Conservation (phyloP, 345 rosid species). For the Melaleuca quinquenervia region DNA sequence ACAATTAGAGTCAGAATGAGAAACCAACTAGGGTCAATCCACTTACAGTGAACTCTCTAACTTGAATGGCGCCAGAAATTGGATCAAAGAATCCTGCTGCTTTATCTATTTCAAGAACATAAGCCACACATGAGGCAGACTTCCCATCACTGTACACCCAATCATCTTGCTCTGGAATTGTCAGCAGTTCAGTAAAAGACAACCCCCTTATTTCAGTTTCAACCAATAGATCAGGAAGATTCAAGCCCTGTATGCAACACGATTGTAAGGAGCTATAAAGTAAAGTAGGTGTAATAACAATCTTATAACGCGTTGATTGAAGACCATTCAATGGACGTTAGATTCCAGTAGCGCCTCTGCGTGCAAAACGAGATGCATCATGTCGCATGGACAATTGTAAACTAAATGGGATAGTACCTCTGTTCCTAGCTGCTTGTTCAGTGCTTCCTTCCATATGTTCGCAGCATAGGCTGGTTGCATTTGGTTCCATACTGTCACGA, state of each 20-base stretch:
- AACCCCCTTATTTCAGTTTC: no score
- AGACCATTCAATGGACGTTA: not conserved
- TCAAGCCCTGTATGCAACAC: conserved; percentile 48
- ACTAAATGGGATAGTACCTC: conserved; percentile 28
- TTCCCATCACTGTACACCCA: conserved; percentile 92
- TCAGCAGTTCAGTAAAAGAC: no score
- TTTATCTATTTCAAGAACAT: conserved; percentile 89
- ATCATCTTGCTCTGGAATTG: no score
- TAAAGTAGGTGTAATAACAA: not conserved
- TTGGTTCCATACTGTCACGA: conserved; percentile 89
- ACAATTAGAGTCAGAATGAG: not conserved
- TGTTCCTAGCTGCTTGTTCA: conserved; percentile 91
- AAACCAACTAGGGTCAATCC: not conserved
- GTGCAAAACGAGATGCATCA: not conserved
- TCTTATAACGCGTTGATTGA: not conserved
- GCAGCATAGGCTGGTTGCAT: conserved; percentile 91
- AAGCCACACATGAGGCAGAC: conserved; percentile 89
- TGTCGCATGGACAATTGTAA: not conserved
- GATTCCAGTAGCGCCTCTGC: no score
- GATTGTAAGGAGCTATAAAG: not conserved
- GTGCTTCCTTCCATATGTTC: conserved; percentile 91
- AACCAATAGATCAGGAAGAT: conserved; percentile 70
- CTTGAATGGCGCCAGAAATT: conserved; percentile 55
- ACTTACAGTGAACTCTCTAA: conserved; percentile 91
- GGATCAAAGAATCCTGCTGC: conserved; percentile 85